These are phyloP conservation scores for Stephania yunnanensis DNA, from an alignment of 164 flowering plant species.

Conservation along the genomic window DNA sequence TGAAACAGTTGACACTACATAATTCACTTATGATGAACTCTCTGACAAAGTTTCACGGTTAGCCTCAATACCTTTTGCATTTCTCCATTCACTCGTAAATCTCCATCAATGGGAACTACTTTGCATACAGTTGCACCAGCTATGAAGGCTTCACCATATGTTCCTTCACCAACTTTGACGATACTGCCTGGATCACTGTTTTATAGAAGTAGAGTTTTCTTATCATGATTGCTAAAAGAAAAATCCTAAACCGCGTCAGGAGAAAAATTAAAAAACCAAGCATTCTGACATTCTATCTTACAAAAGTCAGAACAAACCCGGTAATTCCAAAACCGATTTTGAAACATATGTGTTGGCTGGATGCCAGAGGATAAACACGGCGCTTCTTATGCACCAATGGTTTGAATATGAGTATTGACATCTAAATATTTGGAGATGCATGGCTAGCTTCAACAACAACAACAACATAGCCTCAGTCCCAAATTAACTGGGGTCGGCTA, in stretches of 20 bases:
- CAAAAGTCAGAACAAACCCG: too few relatives aligned
- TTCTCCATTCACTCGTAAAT: slow-evolving; percentile 81
- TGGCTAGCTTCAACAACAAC: neutral
- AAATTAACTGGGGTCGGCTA: too few relatives aligned
- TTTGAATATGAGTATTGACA: neutral
- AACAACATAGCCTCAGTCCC: too few relatives aligned
- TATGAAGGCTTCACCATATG: slow-evolving; percentile 95
- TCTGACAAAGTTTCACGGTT: neutral
- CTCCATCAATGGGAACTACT: slow-evolving; percentile 91
- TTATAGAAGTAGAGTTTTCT: slow-evolving; percentile 6
- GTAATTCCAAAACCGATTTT: neutral
- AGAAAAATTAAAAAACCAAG: neutral
- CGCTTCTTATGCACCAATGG: neutral
- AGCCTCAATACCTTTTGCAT: slow-evolving; percentile 67
- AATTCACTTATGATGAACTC: neutral
- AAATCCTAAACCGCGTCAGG: neutral
- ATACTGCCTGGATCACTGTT: slow-evolving; percentile 49
- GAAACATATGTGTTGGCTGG: neutral
- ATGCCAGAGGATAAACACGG: neutral
- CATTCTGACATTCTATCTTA: neutral
- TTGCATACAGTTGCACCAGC: slow-evolving; percentile 80
- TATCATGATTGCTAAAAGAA: neutral
- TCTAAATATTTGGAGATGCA: neutral
- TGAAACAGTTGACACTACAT: neutral
- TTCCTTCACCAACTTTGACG: slow-evolving; percentile 90